phyloP scores from a whole-genome alignment of 345 rosid species.

The Gossypium turneri region DNA sequence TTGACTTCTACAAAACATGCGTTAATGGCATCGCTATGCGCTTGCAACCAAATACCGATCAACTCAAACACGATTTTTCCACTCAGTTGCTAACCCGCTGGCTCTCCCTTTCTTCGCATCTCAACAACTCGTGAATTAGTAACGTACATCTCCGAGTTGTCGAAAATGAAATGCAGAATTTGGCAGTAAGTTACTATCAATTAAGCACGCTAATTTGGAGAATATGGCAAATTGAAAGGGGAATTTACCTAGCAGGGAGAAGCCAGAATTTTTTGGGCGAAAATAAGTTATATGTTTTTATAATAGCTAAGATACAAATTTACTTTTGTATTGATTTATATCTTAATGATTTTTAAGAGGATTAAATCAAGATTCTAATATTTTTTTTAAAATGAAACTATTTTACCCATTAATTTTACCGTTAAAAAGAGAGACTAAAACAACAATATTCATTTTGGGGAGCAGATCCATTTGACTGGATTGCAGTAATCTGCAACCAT shows the following conservation, averaged over 20 bases:
- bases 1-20: conserved; percentile 21
- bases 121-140: conserved; percentile 73
- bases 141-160: conserved; percentile 70
- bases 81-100: conserved; percentile 50
- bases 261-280: too few relatives aligned
- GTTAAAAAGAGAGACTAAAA: too few relatives aligned
- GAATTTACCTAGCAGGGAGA: not conserved
- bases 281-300: too few relatives aligned
- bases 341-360: too few relatives aligned
- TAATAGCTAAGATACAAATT: too few relatives aligned
- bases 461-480: conserved; percentile 84
- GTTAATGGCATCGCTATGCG: not conserved
- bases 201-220: not conserved
- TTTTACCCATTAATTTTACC: conserved; percentile 46
- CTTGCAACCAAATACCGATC: not conserved
- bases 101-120: conserved; percentile 71
- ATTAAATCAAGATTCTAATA: too few relatives aligned
- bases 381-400: conserved; percentile 29
- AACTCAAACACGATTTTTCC: not conserved
- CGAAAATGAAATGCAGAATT: conserved; percentile 19
- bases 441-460: too few relatives aligned
- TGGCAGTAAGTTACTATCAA: conserved; percentile 1
- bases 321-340: too few relatives aligned
- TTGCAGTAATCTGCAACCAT: conserved; percentile 92
- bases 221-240: conserved; percentile 4